Conservation (phyloP, 2,329 filamentous ascomycete species). For the Colletotrichum sidae region DNA sequence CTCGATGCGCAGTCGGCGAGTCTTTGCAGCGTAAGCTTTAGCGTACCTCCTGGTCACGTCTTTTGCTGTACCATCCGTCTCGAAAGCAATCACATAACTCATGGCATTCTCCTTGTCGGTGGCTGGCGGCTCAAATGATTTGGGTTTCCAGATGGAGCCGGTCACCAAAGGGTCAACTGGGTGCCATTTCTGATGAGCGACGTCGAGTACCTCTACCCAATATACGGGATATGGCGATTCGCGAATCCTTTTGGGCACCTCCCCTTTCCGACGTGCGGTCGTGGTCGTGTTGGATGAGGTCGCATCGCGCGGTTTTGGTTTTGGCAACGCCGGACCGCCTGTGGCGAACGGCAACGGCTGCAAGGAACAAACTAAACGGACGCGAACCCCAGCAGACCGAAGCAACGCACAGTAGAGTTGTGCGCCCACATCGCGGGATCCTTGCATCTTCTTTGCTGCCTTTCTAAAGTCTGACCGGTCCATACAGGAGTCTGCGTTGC, state of each 20-base stretch:
- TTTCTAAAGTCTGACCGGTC: conserved; percentile 79
- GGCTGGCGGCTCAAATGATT: conserved; percentile 84
- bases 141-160: conserved; percentile 77
- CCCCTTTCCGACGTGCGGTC: conserved; percentile 44
- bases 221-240: conserved; percentile 87
- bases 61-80: conserved; percentile 79
- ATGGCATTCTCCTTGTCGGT: conserved; percentile 82
- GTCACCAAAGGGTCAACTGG: conserved; percentile 88
- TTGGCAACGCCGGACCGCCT: conserved; percentile 61
- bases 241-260: conserved; percentile 58
- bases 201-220: conserved; percentile 93
- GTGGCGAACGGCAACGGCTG: conserved; percentile 81
- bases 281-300: conserved; percentile 46
- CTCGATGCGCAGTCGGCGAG: conserved; percentile 84
- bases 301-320: conserved; percentile 51
- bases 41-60: conserved; percentile 92
- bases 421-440: conserved; percentile 89
- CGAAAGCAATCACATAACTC: conserved; percentile 87
- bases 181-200: conserved; percentile 91
- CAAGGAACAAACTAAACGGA: conserved; percentile 89
- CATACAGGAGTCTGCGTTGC: conserved; percentile 74
- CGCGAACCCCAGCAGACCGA: conserved; percentile 82
- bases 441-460: conserved; percentile 76
- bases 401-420: conserved; percentile 92
- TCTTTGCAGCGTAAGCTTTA: conserved; percentile 92